Conservation (phyloP, 1,139 yeast genomes). For the Sugiyamaella paludigena region DNA sequence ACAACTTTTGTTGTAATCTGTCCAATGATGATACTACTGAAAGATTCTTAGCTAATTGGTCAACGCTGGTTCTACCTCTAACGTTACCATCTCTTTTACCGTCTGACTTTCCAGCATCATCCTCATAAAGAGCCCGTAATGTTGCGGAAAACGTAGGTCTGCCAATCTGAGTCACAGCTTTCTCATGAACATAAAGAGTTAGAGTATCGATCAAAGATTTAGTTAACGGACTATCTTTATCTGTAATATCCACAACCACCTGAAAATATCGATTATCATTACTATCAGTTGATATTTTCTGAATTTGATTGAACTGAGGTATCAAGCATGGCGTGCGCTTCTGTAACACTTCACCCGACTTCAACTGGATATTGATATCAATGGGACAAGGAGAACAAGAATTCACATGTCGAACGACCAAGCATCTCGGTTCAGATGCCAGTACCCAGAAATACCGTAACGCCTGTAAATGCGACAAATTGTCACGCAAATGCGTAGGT, state of each 20-base stretch:
- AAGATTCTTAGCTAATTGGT: neutral
- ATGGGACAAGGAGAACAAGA: constrained; percentile 44
- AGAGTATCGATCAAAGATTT: constrained; percentile 19
- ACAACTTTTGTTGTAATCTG: neutral
- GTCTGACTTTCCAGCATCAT: neutral
- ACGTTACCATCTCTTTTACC: neutral
- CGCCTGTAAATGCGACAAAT: constrained; percentile 74
- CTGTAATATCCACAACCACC: constrained; percentile 43
- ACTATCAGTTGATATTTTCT: constrained; percentile 44
- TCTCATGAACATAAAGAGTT: constrained; percentile 21
- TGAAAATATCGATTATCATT: constrained; percentile 43
- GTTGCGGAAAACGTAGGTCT: constrained; percentile 1
- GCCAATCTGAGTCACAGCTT: constrained; percentile 1
- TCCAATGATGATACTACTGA: constrained; percentile 8
- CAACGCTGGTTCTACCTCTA: neutral
- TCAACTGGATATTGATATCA: constrained; percentile 48
- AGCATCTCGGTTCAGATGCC: constrained; percentile 76
- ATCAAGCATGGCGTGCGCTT: constrained; percentile 62
- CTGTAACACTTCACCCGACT: constrained; percentile 40
- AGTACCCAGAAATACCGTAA: constrained; percentile 89
- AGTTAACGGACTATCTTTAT: constrained; percentile 11
- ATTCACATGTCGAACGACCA: constrained; percentile 68
- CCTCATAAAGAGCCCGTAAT: neutral
- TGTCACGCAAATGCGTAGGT: constrained; percentile 44
- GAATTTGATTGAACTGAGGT: constrained; percentile 56